These are phyloP conservation scores for Panellus pusillus DNA, from an alignment of 768 basidiomycete species.

Conservation along the genomic window DNA sequence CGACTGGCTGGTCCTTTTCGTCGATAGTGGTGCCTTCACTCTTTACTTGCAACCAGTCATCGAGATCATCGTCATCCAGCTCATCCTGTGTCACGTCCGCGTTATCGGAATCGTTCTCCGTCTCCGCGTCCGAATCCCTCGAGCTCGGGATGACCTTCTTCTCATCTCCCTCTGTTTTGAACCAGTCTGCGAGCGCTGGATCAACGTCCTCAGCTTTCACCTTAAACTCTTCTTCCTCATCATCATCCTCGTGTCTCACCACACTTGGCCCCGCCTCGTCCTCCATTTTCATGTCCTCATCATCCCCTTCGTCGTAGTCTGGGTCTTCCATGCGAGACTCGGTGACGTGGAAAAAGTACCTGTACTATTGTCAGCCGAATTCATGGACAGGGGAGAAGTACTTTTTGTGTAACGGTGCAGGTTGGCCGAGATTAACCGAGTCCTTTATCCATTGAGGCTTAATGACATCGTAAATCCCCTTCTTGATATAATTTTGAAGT, in stretches of 20 bases:
- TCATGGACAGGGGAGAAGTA: slow-evolving; percentile 29
- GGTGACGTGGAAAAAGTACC: slow-evolving; percentile 81
- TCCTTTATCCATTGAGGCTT: slow-evolving; percentile 82
- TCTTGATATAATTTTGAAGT: slow-evolving; percentile 68
- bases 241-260: slow-evolving; percentile 25
- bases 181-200: slow-evolving; percentile 58
- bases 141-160: slow-evolving; percentile 25
- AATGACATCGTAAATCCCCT: slow-evolving; percentile 69
- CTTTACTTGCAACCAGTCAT: slow-evolving; percentile 43
- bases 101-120: slow-evolving; percentile 70
- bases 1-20: not conserved
- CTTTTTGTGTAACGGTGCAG: slow-evolving; percentile 68
- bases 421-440: slow-evolving; percentile 60
- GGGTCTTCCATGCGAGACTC: slow-evolving; percentile 44
- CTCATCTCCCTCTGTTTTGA: slow-evolving; percentile 48
- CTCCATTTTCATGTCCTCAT: slow-evolving; percentile 27
- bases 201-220: slow-evolving; percentile 40
- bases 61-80: slow-evolving; percentile 26
- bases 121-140: slow-evolving; percentile 53
- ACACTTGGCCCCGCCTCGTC: slow-evolving; percentile 23
- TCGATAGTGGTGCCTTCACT: slow-evolving; percentile 12
- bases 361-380: slow-evolving; percentile 25
- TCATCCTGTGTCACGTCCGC: slow-evolving; percentile 49
- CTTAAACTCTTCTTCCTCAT: slow-evolving; percentile 26
- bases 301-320: slow-evolving; percentile 51